Conservation (phyloP, 2,329 filamentous ascomycete species). For the Ophiosphaerella herpotricha region DNA sequence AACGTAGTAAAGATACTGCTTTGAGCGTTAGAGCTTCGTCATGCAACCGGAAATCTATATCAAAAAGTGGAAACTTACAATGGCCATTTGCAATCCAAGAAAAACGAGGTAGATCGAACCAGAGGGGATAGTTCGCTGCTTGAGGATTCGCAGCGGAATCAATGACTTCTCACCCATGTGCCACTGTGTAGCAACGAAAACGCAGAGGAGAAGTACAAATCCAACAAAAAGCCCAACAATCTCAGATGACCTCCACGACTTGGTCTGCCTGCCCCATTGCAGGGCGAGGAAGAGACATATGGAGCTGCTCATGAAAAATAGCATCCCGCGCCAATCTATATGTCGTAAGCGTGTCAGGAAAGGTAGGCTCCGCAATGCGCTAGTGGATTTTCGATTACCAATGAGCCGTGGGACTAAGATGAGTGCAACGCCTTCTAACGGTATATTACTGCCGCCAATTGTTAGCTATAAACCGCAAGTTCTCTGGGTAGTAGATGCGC, state of each 20-base stretch:
- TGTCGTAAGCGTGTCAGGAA: not conserved
- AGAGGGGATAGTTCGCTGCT: not conserved
- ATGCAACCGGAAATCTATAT: not conserved
- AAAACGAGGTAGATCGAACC: constrained; percentile 28
- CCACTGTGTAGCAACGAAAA: constrained; percentile 36
- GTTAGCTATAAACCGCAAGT: not conserved
- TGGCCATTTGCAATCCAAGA: constrained; percentile 39
- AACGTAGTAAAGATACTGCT: constrained; percentile 13
- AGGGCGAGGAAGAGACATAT: constrained; percentile 20
- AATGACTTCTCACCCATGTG: not conserved
- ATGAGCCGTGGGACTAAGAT: not conserved
- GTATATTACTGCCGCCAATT: not conserved
- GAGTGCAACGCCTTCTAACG: not conserved
- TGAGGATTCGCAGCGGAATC: not conserved
- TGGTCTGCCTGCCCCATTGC: constrained; percentile 36
- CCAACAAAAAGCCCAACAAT: constrained; percentile 53
- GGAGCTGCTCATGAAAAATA: constrained; percentile 14
- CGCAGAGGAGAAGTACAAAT: constrained; percentile 45
- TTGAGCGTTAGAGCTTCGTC: not conserved
- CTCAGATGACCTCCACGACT: constrained; percentile 49
- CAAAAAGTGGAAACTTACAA: constrained; percentile 42
- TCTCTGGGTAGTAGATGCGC: not conserved
- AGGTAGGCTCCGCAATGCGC: not conserved
- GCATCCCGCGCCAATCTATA: constrained; percentile 18
- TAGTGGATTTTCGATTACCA: not conserved